Conservation (phyloP, 2,329 filamentous ascomycete species). For the Xylaria sp. region DNA sequence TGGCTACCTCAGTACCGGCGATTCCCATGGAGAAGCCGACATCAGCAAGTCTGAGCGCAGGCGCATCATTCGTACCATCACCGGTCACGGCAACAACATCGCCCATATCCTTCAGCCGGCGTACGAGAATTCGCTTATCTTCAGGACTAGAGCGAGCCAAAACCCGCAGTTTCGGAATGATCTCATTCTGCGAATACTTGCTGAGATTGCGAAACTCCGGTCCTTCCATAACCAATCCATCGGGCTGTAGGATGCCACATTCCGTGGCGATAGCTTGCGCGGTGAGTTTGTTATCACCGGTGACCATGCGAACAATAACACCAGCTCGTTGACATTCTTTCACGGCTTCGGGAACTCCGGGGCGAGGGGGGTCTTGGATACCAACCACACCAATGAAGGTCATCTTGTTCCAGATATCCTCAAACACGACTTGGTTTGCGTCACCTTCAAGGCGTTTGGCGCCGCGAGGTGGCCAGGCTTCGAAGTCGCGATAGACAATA, state of each 20-base stretch:
- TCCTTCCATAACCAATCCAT: conserved; percentile 70
- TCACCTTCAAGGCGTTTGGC: conserved; percentile 51
- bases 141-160: conserved; percentile 70
- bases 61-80: conserved; percentile 79
- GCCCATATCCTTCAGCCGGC: conserved; percentile 63
- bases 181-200: conserved; percentile 57
- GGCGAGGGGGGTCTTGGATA: conserved; percentile 74
- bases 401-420: conserved; percentile 63
- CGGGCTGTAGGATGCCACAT: conserved; percentile 66
- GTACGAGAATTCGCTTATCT: conserved; percentile 69
- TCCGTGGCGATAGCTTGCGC: conserved; percentile 74
- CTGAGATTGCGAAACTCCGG: conserved; percentile 70
- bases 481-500: conserved; percentile 77
- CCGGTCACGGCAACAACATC: conserved; percentile 80
- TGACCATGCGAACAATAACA: conserved; percentile 79
- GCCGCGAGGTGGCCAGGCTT: conserved; percentile 71
- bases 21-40: conserved; percentile 86
- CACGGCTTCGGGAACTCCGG: conserved; percentile 69
- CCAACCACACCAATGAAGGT: conserved; percentile 65
- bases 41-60: conserved; percentile 73
- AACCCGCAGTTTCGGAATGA: conserved; percentile 65
- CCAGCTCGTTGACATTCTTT: conserved; percentile 68
- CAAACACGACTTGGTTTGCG: conserved; percentile 58
- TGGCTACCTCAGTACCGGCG: conserved; percentile 75
- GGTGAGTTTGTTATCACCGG: conserved; percentile 74